Base-by-base conservation (phyloP, 169 alveolate species). In the Eimeria maxima region DNA sequence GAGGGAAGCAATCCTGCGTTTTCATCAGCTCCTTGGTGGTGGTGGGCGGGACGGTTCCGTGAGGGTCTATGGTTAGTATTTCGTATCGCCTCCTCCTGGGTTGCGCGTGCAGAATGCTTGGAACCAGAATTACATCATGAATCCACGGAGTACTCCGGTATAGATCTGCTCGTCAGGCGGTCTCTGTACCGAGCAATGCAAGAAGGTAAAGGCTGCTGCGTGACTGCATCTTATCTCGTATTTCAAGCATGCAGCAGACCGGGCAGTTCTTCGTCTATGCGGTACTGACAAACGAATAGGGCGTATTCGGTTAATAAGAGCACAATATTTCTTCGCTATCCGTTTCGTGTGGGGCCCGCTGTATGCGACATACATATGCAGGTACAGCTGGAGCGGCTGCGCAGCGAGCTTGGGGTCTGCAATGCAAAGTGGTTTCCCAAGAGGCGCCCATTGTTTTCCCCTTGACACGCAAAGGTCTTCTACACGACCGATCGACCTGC, bases 371-470 rank as follows among this genome's bases (percentile, higher is more conserved):
- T 83, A 8, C 18, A 38, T 11, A 11, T 14, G 65, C 91, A 92
- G 95, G 95, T 10, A 57, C 92, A 13, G 57, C 83, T 44, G 95
- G 95, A 24, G 67, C 84, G 7, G 71, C 81, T 1, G 95, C 95
- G 44, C 60, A 73, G 63, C 95, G 96, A 20, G 67, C 69, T 18
- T 95, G 96, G 96, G 97, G 97, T n/a, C 45, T 90, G 33, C 96
- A 90, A 27, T 90, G 97, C 33, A 69, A 83, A 11, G 89, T 95
- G 44, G 86, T 90, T 29, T 96, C 97, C 14, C 86, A 47, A n/a
- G 95, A 87, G 47, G 67, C 42, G 13, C 97, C 97, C 4, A 47
- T 95, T 18, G 96, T 95, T 4, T 95, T 96, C 90, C 95, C 97
- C 20, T 71, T 95, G 24, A 86, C 93, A 3, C 96, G 97, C 14